Conservation (phyloP, 371 early-diverging fungal genomes). For the Chytridium lagenaria region DNA sequence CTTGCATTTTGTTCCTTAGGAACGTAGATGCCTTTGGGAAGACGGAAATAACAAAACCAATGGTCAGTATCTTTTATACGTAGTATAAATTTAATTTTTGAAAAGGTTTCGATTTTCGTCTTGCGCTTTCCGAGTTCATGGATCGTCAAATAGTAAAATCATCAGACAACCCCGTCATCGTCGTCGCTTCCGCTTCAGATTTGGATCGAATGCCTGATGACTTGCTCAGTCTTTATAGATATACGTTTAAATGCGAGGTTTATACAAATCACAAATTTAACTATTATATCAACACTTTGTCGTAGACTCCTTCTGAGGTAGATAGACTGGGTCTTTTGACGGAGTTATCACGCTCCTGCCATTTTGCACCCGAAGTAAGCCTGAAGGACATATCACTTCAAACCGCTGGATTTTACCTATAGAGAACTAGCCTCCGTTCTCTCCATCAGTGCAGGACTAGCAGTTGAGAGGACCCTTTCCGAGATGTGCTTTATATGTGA, state of each 20-base stretch:
- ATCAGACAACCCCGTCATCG: slow-evolving; percentile 57
- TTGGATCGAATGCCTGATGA: slow-evolving; percentile 76
- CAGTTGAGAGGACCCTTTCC: slow-evolving; percentile 70
- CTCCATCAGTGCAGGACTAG: slow-evolving; percentile 70
- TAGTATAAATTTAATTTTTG: neutral
- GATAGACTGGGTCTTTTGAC: slow-evolving; percentile 35
- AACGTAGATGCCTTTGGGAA: slow-evolving; percentile 81
- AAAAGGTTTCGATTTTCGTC: slow-evolving; percentile 1
- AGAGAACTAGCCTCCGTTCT: slow-evolving; percentile 83
- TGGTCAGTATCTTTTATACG: neutral
- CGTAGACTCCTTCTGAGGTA: slow-evolving; percentile 41
- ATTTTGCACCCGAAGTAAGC: slow-evolving; percentile 71
- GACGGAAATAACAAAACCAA: neutral
- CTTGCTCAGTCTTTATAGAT: slow-evolving; percentile 62
- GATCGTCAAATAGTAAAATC: slow-evolving; percentile 68
- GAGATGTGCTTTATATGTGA: slow-evolving; percentile 55
- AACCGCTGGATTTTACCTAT: slow-evolving; percentile 88
- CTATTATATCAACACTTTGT: neutral
- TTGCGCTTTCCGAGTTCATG: neutral
- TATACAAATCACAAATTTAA: neutral
- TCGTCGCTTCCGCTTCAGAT: slow-evolving; percentile 53
- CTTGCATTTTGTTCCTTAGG: slow-evolving; percentile 79
- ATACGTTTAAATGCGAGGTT: slow-evolving; percentile 73
- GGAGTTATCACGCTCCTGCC: slow-evolving; percentile 5
- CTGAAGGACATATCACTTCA: slow-evolving; percentile 72